Evolutionary conservation across 2,329 filamentous ascomycete species (phyloP).

Genomic region (Thermothelomyces thermophilus): DNA sequence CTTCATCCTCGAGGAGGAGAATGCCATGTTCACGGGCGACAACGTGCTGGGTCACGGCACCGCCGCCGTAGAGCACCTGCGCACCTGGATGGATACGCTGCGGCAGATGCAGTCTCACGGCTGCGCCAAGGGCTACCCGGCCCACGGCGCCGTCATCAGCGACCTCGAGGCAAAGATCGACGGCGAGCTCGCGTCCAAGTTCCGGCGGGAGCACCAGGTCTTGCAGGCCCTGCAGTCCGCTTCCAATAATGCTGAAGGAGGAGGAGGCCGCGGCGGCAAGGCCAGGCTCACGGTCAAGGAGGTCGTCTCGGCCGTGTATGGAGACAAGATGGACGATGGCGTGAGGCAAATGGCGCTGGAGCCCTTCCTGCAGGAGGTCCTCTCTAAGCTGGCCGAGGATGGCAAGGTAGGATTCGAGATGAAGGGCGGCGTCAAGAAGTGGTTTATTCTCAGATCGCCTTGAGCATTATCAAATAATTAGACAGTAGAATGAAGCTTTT

Average conservation of each 20-base stretch:
- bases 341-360: slow-evolving; percentile 34
- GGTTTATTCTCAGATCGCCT: too few relatives aligned
- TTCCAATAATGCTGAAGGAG: not conserved
- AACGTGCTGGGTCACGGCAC: slow-evolving; percentile 85
- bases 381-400: slow-evolving; percentile 39
- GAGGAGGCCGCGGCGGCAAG: slow-evolving; percentile 12
- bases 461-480: too few relatives aligned
- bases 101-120: slow-evolving; percentile 21
- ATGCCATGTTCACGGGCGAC: slow-evolving; percentile 82
- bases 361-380: slow-evolving; percentile 38
- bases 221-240: slow-evolving; percentile 32
- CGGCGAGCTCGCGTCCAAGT: slow-evolving; percentile 33
- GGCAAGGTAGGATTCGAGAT: slow-evolving; percentile 37
- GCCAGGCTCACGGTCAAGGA: slow-evolving; percentile 35
- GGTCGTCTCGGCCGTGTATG: slow-evolving; percentile 39
- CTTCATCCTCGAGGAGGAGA: slow-evolving; percentile 69
- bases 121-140: slow-evolving; percentile 38
- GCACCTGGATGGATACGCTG: slow-evolving; percentile 36
- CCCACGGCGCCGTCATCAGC: slow-evolving; percentile 36
- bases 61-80: slow-evolving; percentile 74
- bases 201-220: slow-evolving; percentile 35
- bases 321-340: slow-evolving; percentile 31
- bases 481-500: too few relatives aligned
- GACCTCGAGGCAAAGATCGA: slow-evolving; percentile 35
- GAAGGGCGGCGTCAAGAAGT: slow-evolving; percentile 31